phyloP scores from a whole-genome alignment of 441 rosid genomes.

The Daphne laureola region DNA sequence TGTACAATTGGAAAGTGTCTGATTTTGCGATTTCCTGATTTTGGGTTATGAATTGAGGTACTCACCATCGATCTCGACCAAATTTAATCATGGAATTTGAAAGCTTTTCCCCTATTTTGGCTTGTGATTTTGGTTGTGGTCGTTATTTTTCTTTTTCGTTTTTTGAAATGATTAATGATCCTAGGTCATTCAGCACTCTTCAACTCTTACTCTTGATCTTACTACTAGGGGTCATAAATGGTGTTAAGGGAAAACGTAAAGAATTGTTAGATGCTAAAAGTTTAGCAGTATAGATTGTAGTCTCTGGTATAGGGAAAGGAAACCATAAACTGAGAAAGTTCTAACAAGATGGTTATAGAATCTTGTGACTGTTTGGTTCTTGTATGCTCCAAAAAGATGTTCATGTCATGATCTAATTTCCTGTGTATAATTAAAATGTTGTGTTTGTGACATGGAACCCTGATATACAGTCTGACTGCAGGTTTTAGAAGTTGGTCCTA shows the following conservation, averaged over 20 bases:
- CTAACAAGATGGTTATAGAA: too few relatives aligned
- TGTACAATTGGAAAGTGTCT: background rate
- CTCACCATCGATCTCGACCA: background rate
- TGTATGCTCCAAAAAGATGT: slow-evolving; percentile 1
- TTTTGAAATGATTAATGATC: too few relatives aligned
- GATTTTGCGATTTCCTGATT: slow-evolving; percentile 2
- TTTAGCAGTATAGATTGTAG: too few relatives aligned
- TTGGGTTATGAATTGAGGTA: background rate
- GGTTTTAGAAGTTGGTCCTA: slow-evolving; percentile 35
- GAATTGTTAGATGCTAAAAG: too few relatives aligned
- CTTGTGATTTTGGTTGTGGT: background rate
- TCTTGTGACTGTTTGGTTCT: background rate
- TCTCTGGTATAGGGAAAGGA: too few relatives aligned
- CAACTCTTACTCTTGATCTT: too few relatives aligned
- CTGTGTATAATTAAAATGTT: slow-evolving; percentile 7
- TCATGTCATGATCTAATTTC: slow-evolving; percentile 8
- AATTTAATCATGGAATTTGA: slow-evolving; percentile 5
- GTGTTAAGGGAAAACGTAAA: too few relatives aligned
- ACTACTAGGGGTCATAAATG: too few relatives aligned
- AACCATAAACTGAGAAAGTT: too few relatives aligned
- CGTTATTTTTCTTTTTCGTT: background rate
- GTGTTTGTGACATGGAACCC: slow-evolving; percentile 17
- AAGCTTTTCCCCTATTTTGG: background rate
- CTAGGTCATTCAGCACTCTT: too few relatives aligned
- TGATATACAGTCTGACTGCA: slow-evolving; percentile 39